Evolutionary conservation across 2,329 filamentous ascomycete species (phyloP).

Genomic region (Cephalotrichum gorgonifer): DNA sequence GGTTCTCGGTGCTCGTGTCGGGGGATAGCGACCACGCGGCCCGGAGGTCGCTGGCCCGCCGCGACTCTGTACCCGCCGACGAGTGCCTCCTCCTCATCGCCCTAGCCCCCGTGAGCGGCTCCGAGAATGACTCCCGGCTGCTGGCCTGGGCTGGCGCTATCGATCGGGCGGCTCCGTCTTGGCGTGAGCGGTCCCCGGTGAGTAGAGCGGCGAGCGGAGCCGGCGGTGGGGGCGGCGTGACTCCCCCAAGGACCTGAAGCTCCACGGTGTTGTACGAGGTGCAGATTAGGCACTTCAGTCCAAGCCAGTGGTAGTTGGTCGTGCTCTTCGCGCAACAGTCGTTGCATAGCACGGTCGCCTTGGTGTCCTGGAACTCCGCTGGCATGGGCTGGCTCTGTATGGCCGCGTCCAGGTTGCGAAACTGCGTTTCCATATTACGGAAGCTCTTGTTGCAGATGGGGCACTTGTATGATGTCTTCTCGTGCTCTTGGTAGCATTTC

Average conservation of each 20-base stretch:
- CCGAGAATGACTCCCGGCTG: neutral
- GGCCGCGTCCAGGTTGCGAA: conserved; percentile 79
- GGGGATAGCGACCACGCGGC: conserved; percentile 35
- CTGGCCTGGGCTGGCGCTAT: neutral
- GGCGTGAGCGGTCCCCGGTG: neutral
- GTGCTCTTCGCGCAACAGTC: conserved; percentile 85
- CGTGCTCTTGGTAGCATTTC: conserved; percentile 78
- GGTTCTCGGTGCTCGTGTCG: conserved; percentile 13
- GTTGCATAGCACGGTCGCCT: conserved; percentile 82
- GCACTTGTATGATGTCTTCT: conserved; percentile 86
- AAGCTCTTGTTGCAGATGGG: conserved; percentile 94
- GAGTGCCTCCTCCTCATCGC: conserved; percentile 24
- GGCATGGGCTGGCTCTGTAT: conserved; percentile 92
- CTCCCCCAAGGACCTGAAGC: conserved; percentile 45
- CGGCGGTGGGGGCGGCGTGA: conserved; percentile 8
- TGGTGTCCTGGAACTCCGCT: conserved; percentile 64
- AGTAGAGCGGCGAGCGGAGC: neutral
- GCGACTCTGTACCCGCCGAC: conserved; percentile 22
- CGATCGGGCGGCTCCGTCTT: neutral
- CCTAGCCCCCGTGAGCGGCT: conserved; percentile 2
- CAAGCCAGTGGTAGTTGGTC: conserved; percentile 88
- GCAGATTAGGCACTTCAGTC: conserved; percentile 74
- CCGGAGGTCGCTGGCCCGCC: conserved; percentile 25
- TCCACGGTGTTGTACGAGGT: conserved; percentile 61
- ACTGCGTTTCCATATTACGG: conserved; percentile 95